Conservation (phyloP, 306 rosid genomes). For the Trifolium pratense region DNA sequence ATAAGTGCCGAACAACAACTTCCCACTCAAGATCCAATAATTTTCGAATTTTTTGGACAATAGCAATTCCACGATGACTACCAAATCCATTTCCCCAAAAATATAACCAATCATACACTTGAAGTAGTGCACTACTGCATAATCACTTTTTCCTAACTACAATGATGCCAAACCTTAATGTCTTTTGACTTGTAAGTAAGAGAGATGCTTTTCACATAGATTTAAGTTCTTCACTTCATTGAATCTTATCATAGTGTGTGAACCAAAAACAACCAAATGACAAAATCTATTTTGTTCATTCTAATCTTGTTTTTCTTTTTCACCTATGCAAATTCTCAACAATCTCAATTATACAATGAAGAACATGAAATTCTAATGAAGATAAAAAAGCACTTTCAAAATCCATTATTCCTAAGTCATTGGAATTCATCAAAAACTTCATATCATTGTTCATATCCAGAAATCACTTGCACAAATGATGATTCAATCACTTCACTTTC, state of each 20-base stretch:
- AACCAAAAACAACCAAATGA: constrained; percentile 41
- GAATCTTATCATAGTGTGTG: not conserved
- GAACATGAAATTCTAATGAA: constrained; percentile 40
- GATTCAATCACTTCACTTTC: constrained; percentile 37
- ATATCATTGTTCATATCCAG: constrained; percentile 64
- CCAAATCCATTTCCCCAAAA: too few species aligned
- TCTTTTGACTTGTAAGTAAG: constrained; percentile 11
- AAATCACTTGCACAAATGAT: constrained; percentile 32
- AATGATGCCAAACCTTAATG: not conserved
- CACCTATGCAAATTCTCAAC: constrained; percentile 40
- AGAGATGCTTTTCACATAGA: constrained; percentile 4
- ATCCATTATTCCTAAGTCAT: constrained; percentile 33
- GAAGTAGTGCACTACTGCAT: too few species aligned
- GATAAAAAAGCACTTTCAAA: constrained; percentile 32
- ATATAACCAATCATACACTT: not conserved
- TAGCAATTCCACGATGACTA: too few species aligned
- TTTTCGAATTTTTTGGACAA: too few species aligned
- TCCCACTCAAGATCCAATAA: too few species aligned
- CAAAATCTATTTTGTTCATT: constrained; percentile 8
- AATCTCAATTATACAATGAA: constrained; percentile 36
- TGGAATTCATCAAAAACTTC: constrained; percentile 43
- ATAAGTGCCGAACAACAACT: too few species aligned
- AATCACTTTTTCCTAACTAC: not conserved
- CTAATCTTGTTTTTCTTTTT: constrained; percentile 31
- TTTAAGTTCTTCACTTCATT: constrained; percentile 7